Conservation (phyloP, 495 filamentous ascomycete genomes). For the Penicillium steckii region DNA sequence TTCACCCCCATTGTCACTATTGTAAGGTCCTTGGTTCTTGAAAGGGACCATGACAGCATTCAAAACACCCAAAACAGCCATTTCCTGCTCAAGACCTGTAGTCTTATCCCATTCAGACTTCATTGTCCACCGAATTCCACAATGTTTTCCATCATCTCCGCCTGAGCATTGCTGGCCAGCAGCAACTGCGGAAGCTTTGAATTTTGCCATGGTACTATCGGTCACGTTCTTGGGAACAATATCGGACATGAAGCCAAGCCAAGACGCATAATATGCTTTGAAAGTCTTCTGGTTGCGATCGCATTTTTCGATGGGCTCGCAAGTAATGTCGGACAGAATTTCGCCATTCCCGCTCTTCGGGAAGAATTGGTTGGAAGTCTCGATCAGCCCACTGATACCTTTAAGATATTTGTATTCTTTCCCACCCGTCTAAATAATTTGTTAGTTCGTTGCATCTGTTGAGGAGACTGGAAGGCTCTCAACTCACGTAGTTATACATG, state of each 20-base stretch:
- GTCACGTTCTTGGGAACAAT: constrained; percentile 57
- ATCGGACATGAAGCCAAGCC: constrained; percentile 70
- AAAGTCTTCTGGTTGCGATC: constrained; percentile 72
- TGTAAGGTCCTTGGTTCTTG: constrained; percentile 21
- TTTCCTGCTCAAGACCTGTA: constrained; percentile 53
- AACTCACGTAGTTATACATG: background rate
- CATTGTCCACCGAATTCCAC: constrained; percentile 68
- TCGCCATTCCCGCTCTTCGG: constrained; percentile 42
- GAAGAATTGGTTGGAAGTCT: constrained; percentile 29
- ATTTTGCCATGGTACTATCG: constrained; percentile 58
- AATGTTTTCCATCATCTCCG: constrained; percentile 60
- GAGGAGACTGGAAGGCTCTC: constrained; percentile 5
- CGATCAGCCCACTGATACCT: constrained; percentile 38
- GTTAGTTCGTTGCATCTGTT: background rate
- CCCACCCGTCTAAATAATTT: constrained; percentile 5
- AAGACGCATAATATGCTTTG: constrained; percentile 74
- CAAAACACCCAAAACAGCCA: constrained; percentile 56
- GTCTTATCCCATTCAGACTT: constrained; percentile 57
- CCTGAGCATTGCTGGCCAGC: constrained; percentile 63
- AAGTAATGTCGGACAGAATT: constrained; percentile 60
- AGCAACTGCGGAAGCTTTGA: constrained; percentile 63
- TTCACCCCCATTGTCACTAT: constrained; percentile 15
- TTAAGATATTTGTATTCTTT: constrained; percentile 39
- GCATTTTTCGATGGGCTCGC: constrained; percentile 58
- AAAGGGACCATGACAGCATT: constrained; percentile 29